A percentile compares a stretch with the other conserved stretches of the same genome.
phyloP scores from a whole-genome alignment of 345 rosid genomes.

The Eucalyptus cloeziana region DNA sequence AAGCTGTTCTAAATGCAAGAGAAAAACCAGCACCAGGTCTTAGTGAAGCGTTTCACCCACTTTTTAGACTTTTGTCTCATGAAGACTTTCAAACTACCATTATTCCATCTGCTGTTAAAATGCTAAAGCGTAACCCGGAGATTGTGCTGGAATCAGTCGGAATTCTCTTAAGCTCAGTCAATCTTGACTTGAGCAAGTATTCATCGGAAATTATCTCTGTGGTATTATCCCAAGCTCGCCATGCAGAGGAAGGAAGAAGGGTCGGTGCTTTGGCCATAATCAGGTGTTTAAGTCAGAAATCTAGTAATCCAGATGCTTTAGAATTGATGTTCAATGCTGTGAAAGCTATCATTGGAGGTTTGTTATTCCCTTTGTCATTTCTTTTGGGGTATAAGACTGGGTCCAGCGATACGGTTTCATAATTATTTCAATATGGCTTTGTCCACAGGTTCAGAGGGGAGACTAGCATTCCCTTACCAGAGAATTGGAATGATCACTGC shows the following conservation, averaged over 20 bases:
- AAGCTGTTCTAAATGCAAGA: constrained; percentile 68
- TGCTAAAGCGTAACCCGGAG: constrained; percentile 98
- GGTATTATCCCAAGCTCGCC: constrained; percentile 71
- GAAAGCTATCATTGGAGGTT: constrained; percentile 90
- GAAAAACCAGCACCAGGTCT: constrained; percentile 56
- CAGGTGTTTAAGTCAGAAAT: constrained; percentile 56
- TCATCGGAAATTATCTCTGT: constrained; percentile 69
- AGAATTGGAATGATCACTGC: constrained; percentile 83
- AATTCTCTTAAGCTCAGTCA: constrained; percentile 44
- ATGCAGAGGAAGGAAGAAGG: constrained; percentile 83
- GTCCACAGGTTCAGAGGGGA: constrained; percentile 83
- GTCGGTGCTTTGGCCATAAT: constrained; percentile 54
- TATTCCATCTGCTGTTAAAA: constrained; percentile 76
- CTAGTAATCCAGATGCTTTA: constrained; percentile 88
- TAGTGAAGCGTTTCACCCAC: constrained; percentile 55
- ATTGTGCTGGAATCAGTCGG: constrained; percentile 79
- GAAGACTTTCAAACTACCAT: constrained; percentile 73
- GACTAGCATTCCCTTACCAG: constrained; percentile 82
- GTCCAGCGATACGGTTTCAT: neutral
- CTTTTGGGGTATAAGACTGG: neutral
- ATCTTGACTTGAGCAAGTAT: constrained; percentile 87
- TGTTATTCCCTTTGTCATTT: neutral
- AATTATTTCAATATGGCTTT: neutral
- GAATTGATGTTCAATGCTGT: constrained; percentile 70
- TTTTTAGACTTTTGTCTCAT: constrained; percentile 46